Conservation (phyloP, 495 filamentous ascomycete species). For the Cairneyella variabilis region DNA sequence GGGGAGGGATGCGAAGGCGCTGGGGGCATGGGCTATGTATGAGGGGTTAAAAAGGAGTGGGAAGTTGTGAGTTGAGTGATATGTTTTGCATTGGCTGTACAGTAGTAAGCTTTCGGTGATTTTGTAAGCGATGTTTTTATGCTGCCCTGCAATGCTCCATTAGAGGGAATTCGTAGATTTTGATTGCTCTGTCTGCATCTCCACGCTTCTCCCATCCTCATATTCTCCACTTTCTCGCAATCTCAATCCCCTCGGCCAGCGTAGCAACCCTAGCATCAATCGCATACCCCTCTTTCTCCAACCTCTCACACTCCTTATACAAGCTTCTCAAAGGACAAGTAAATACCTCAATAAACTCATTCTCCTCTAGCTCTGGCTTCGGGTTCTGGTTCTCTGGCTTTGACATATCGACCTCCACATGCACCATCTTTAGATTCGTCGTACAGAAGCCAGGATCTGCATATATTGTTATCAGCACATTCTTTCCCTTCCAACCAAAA, state of each 20-base stretch:
- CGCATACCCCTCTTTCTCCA: conserved; percentile 73
- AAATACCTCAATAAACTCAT: conserved; percentile 89
- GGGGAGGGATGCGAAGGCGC: conserved; percentile 71
- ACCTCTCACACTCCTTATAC: conserved; percentile 60
- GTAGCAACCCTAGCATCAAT: conserved; percentile 84
- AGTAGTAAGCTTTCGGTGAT: too few relatives aligned
- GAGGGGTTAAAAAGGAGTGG: conserved; percentile 64
- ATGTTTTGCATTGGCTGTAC: too few relatives aligned
- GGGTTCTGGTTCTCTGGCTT: conserved; percentile 63
- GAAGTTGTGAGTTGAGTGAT: conserved; percentile 55
- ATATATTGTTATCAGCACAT: conserved; percentile 26
- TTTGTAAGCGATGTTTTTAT: too few relatives aligned
- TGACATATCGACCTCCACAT: conserved; percentile 73
- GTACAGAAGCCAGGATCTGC: conserved; percentile 77
- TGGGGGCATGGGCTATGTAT: conserved; percentile 76
- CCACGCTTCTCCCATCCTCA: conserved; percentile 2
- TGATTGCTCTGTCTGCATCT: neutral
- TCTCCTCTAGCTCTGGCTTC: conserved; percentile 75
- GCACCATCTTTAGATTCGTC: conserved; percentile 80
- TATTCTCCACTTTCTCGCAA: conserved; percentile 52
- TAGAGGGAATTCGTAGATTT: neutral
- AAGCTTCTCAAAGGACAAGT: conserved; percentile 61
- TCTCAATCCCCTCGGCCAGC: conserved; percentile 80
- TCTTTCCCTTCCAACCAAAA: too few relatives aligned
- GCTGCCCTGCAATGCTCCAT: neutral